Evolutionary conservation across 345 rosid species (phyloP).

Genomic region (Populus tremula): DNA sequence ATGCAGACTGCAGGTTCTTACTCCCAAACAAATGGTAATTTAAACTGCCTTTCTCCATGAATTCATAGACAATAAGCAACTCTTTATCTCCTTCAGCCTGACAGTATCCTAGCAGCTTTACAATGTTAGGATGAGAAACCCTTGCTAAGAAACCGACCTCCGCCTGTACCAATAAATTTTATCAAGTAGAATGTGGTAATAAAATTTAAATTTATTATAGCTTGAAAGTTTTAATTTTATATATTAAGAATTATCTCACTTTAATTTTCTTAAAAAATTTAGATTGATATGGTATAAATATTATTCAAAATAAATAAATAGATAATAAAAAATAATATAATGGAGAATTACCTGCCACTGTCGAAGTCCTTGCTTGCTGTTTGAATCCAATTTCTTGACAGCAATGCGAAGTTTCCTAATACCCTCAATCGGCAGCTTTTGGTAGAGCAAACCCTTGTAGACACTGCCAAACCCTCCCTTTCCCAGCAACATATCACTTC

Average conservation of each 20-base stretch:
- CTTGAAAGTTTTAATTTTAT: too few relatives aligned
- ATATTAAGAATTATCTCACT: too few relatives aligned
- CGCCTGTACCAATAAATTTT: neutral
- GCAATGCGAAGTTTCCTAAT: neutral
- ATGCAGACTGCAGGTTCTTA: neutral
- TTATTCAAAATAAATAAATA: too few relatives aligned
- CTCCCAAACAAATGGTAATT: conserved; percentile 7
- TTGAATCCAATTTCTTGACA: neutral
- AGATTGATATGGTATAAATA: too few relatives aligned
- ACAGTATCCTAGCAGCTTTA: conserved; percentile 13
- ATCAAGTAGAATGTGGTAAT: too few relatives aligned
- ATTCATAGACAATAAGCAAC: conserved; percentile 8
- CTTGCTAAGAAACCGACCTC: conserved; percentile 11
- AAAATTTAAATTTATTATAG: too few relatives aligned
- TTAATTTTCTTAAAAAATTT: too few relatives aligned
- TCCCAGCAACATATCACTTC: conserved; percentile 1
- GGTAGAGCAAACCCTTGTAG: conserved; percentile 3
- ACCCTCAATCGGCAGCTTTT: neutral
- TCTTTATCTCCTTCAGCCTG: neutral
- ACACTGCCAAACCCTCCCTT: conserved; percentile 12
- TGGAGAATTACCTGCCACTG: conserved; percentile 2
- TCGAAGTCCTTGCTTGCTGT: conserved; percentile 4
- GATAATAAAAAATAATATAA: too few relatives aligned
- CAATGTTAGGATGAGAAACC: conserved; percentile 16
- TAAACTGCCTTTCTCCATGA: neutral